Evolutionary conservation across 805 yeast species (phyloP), one percentile per base, ranked within the genome.

Genomic region (Ogataea corticis): DNA sequence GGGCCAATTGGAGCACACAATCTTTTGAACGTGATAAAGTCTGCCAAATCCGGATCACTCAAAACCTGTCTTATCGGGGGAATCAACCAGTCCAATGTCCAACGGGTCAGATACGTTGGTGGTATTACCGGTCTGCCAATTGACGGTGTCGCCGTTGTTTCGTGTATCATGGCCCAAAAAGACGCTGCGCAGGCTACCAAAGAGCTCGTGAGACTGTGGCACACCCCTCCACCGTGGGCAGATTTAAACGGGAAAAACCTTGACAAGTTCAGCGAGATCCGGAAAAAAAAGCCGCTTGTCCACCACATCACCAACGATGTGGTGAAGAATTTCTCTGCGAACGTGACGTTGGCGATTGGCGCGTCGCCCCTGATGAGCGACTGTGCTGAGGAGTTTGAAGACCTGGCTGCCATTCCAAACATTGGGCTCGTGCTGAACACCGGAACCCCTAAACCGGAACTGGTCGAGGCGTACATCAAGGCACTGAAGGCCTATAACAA

Each of bases 361-460:
- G 94, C 85, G 0, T 83, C 95, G 2, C 97, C 97, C 1, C 81
- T 87, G 15, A 90, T 90, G 97, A 83, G 94, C 15, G 95, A 87
- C 57, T 71, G 81, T 30, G 57, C 70, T 1, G 75, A 71, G 1
- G 97, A 91, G 57, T 89, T 76, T 53, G 75, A 63, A 5, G 92
- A 85, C 16, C 71, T 91, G 39, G 80, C 92, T 0, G 51, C 59
- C 1, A 65, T 77, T 18, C 80, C 87, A 5, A 64, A 75, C 38
- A 60, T 79, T 1, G 76, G 83, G 0, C 68, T 88, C 15, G 73
- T 89, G 9, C 58, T 88, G 14, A 90, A 90, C 58, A 77, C 91
- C 21, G 96, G 96, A 0, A 85, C 95, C 0, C 81, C 83, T 0
- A 74, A 76, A 0, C 66, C 73, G 1, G 67, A 55, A 3, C 65